Percentiles rank a stretch among this genome's conserved stretches.
Evolutionary conservation across 306 rosid species (phyloP).

Genomic region (Glycyrrhiza uralensis): DNA sequence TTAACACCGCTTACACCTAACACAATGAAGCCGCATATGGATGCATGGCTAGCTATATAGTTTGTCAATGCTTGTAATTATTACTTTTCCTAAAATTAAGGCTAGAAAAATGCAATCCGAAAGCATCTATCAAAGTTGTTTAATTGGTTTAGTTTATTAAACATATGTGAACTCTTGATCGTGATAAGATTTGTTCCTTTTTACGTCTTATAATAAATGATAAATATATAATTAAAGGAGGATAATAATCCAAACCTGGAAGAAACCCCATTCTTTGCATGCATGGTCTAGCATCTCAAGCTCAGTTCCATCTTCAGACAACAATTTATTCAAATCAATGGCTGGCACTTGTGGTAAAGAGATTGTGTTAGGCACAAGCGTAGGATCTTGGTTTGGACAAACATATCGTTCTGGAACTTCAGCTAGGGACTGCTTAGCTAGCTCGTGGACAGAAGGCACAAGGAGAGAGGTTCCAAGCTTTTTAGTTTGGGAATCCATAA

Average conservation of each 20-base stretch:
- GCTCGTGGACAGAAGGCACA: constrained; percentile 25
- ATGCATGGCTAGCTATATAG: too few species aligned
- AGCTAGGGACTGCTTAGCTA: background rate
- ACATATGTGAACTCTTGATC: too few species aligned
- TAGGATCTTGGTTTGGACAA: constrained; percentile 26
- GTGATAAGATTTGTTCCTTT: too few species aligned
- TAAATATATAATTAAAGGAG: too few species aligned
- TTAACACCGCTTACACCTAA: too few species aligned
- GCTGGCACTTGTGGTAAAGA: constrained; percentile 36
- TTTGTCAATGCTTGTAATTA: too few species aligned
- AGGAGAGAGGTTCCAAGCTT: background rate
- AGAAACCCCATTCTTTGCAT: constrained; percentile 24
- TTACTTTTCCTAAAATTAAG: too few species aligned
- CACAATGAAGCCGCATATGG: too few species aligned
- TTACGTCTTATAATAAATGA: too few species aligned
- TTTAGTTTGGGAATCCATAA: background rate
- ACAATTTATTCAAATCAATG: constrained; percentile 35
- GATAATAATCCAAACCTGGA: constrained; percentile 25
- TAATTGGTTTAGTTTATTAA: too few species aligned
- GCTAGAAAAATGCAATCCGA: too few species aligned
- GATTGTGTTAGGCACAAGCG: background rate
- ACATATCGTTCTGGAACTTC: constrained; percentile 39
- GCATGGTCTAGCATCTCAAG: background rate
- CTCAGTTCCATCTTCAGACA: constrained; percentile 4
- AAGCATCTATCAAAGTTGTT: too few species aligned